These are phyloP conservation scores for Rubia balearica DNA, from an alignment of 305 asterid genomes.

Conservation along the genomic window DNA sequence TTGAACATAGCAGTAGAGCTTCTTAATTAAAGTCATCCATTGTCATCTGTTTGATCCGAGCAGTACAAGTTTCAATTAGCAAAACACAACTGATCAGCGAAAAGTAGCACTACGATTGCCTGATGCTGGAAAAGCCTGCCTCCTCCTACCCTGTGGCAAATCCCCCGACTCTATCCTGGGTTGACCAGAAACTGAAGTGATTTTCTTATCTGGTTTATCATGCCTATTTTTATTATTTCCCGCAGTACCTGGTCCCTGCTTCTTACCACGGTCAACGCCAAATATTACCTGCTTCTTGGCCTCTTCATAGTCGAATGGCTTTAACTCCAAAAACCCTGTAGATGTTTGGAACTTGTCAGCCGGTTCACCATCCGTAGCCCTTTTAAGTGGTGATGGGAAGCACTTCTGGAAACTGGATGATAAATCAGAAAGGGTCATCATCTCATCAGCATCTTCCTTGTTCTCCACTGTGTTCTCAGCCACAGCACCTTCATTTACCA, in stretches of 20 bases:
- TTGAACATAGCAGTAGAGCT: background rate
- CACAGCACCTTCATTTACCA: constrained; percentile 13
- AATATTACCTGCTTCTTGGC: constrained; percentile 54
- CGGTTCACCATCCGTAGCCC: constrained; percentile 20
- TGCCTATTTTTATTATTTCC: constrained; percentile 23
- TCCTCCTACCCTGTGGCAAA: constrained; percentile 67
- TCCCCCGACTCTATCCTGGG: constrained; percentile 28
- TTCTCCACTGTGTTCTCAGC: constrained; percentile 20
- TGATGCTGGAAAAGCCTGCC: constrained; percentile 90
- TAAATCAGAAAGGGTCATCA: constrained; percentile 56
- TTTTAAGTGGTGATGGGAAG: constrained; percentile 41
- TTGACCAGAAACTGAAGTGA: constrained; percentile 20
- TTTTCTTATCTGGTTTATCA: constrained; percentile 35
- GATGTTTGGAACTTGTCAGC: constrained; percentile 30
- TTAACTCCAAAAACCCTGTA: constrained; percentile 28
- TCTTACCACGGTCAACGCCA: constrained; percentile 31
- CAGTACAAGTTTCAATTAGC: background rate
- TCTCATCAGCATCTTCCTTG: constrained; percentile 33
- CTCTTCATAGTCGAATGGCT: constrained; percentile 76
- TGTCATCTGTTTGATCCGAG: background rate
- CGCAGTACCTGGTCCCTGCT: constrained; percentile 19
- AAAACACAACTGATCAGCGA: constrained; percentile 27
- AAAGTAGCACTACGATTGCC: constrained; percentile 90
- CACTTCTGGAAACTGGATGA: constrained; percentile 78
- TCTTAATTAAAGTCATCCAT: background rate